Evolutionary conservation across 2,329 filamentous ascomycete genomes (phyloP), one percentile per base, ranked within the genome.

Genomic region (Cryphonectria naterciae): DNA sequence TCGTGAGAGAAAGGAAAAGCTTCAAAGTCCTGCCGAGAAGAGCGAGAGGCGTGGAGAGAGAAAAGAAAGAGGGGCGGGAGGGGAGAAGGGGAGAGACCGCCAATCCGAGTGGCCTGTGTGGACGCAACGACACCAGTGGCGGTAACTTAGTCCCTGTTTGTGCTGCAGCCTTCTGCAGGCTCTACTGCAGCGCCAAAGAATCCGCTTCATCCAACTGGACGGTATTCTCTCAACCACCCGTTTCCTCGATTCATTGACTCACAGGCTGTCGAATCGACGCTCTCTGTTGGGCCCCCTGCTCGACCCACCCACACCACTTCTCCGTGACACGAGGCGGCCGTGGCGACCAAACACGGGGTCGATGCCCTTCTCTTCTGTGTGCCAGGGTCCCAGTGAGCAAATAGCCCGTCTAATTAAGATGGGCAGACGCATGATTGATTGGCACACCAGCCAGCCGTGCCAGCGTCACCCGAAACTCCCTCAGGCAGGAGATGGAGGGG

Each of bases 361-460:
- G 52, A 8, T 68, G 41, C 25, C 43, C 39, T 49, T 8, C 41
- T 52, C 8, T 22, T 22, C 8, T 39, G 11, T 39, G 64, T 65
- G 67, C 39, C 70, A 58, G 43, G 70, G 35, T 39, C 67, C 67
- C 65, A 70, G 58, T 52, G 61, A 63, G 41, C 71, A 71, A 71
- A 67, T 58, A 72, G 65, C 56, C 71, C 71, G 68, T 71, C 71
- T 71, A 72, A 72, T 72, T 68, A 71, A 64, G 71, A 72, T 72
- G 71, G 56, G 43, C 66, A 28, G 39, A 61, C 43, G 68, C 71
- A 68, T 72, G 68, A 72, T 65, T 68, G 71, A 71, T 72, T 72
- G 67, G 68, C 68, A 68, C 68, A 68, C 68, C 67, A 66, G 25
- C 61, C 35, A 37, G 32, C 28, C 58, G 19, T n/a, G 67, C 67